A percentile compares a stretch with the other conserved stretches of the same genome.
Evolutionary conservation across 208 protist species (phyloP).

Genomic region (Wallacemonas sp.): DNA sequence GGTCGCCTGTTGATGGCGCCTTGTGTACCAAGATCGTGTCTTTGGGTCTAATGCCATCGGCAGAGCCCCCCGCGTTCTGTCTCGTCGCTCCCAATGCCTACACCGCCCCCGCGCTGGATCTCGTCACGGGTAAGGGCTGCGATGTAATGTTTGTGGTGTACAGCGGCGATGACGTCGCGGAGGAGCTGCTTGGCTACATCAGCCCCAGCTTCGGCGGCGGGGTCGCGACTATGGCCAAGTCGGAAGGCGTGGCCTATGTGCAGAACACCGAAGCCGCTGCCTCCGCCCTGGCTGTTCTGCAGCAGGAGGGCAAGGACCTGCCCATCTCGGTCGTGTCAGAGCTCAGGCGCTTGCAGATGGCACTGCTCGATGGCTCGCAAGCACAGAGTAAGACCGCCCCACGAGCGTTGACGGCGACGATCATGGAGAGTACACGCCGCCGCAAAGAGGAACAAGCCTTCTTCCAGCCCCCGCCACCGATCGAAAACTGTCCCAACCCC

Average conservation of each 20-base stretch:
- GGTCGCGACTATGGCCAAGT: constrained; percentile 43
- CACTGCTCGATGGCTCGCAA: constrained; percentile 21
- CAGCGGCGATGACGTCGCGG: constrained; percentile 60
- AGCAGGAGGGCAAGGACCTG: constrained; percentile 51
- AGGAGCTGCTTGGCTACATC: constrained; percentile 58
- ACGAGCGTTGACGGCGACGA: constrained; percentile 20
- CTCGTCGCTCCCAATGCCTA: constrained; percentile 60
- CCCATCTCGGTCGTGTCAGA: constrained; percentile 50
- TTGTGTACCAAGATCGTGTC: constrained; percentile 68
- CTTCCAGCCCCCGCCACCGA: constrained; percentile 31
- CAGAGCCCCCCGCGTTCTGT: constrained; percentile 21
- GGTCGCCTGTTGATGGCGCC: constrained; percentile 72
- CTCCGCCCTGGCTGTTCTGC: constrained; percentile 45
- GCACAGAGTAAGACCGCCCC: not conserved
- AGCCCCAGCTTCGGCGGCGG: constrained; percentile 28
- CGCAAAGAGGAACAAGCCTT: constrained; percentile 18
- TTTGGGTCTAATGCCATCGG: constrained; percentile 31
- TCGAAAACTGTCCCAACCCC: constrained; percentile 38
- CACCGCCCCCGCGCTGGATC: constrained; percentile 60
- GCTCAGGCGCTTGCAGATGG: constrained; percentile 50
- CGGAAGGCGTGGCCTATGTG: constrained; percentile 42
- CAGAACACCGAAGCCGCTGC: constrained; percentile 45
- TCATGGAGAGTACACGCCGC: not conserved
- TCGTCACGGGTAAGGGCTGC: constrained; percentile 28
- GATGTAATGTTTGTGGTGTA: constrained; percentile 66